Evolutionary conservation across 108 stramenopile species (phyloP), one percentile per base, ranked within the genome.

Genomic region (Chaetoceros muelleri): DNA sequence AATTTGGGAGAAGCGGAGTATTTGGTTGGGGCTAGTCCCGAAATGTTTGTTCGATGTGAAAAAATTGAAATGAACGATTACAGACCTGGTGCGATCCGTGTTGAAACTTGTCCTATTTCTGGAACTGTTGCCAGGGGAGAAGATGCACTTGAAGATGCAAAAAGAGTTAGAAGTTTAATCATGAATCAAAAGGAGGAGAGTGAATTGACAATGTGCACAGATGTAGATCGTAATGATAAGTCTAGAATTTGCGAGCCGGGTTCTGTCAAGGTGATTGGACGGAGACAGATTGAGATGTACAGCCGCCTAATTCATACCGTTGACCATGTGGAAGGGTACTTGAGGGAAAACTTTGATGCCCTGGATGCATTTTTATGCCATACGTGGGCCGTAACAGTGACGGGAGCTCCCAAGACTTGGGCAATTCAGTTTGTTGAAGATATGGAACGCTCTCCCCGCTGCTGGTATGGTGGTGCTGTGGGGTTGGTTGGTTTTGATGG

Each of bases 321-420:
- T 2, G 97, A 98, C 70, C 97, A 98, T 71, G 97, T 98, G 5
- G 97, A 98, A 81, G 97, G 97, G 40, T 96, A 93, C 66, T 62
- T 98, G 31, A 84, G 97, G 45, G 71, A 84, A 10, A 92, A 94
- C 52, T 98, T 96, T 69, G 97, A 98, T 67, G 95, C 97, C 18
- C 75, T 98, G 27, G 97, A 98, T 75, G 97, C 97, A 46, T 98
- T 98, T 57, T 72, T 98, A 34, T 95, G 95, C 52, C 95, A 98
- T 71, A 98, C 97, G 28, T 98, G 97, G 97, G 95, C 95, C 28
- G 97, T 98, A 13, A 98, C 97, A 25, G 97, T 98, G n/a, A 96
- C 95, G 26, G 97, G 97, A 54, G 93, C 95, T 29, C 97, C 97
- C 13, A 98, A 98, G 70, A 93, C 90, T 28, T 98, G 97, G 97